Base-by-base conservation (phyloP, 805 yeast genomes). In the Wickerhamomyces subpelliculosus region DNA sequence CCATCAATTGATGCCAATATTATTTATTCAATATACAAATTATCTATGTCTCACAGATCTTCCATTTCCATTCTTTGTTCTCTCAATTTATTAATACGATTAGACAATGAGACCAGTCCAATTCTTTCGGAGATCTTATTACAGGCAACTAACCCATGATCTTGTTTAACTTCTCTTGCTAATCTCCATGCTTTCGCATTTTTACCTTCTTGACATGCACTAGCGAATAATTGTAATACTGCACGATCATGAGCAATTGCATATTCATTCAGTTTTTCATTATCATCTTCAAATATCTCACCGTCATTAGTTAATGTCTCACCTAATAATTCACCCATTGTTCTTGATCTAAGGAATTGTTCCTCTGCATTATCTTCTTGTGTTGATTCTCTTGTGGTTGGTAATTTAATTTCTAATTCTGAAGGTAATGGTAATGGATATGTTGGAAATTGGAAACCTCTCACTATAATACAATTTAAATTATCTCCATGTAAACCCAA, bases 401-500 rank as follows among this genome's bases (percentile, higher is more conserved):
- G 96, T 19, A 88, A 58, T 40, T 68, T 67, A 32, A 88, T 63
- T 12, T 79, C 83, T 46, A 90, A 58, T 50, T 86, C 96, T 10
- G 87, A 72, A 1, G 95, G 90, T 40, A 88, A 67, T 0, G 96
- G 84, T 36, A 93, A 61, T 12, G 97, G 97, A 52, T 86, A 78
- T 4, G 78, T 74, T 1, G 97, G 97, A 60, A 81, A 81, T 24
- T 65, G 64, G 5, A 67, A 66, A 18, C 88, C 89, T 59, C 84
- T 83, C 43, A 86, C 72, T 17, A 86, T 70, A 37, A 87, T 70
- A 58, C 94, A 85, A 46, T 74, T 77, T 49, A 88, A 72, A 42
- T 78, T 75, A 42, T 84, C 88, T 36, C 70, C 72, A 41, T 76
- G 73, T 27, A 85, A 61, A 3, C 96, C 95, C 37, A 90, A 65